Base-by-base conservation (phyloP, 2,329 filamentous ascomycete genomes). In the Bipolaris cookei region DNA sequence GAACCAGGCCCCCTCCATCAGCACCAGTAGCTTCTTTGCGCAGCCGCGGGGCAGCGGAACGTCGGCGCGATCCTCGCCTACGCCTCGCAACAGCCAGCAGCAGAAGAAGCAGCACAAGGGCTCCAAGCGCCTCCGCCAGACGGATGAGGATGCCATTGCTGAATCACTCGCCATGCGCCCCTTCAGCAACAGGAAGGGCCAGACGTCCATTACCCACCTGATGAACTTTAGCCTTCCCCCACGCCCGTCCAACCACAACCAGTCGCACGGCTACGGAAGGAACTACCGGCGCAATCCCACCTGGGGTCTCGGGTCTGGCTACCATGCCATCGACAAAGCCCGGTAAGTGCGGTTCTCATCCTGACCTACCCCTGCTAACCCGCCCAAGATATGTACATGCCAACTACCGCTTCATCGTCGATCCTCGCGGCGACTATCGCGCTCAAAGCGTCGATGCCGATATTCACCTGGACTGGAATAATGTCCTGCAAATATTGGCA, bases 351-450 rank as follows among this genome's bases (percentile, higher is more conserved):
- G 28, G 18, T 6, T 32, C n/a, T 43, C 32, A 16, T 3, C 13
- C n/a, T 6, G 1, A 20, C 51, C 21, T 35, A 7, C 10, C 42
- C n/a, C 10, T 14, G 42, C 59, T 67, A 38, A 65, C 49, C 32
- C 13, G 16, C 10, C 1, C 35, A 90, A 90, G 89, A 81, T 92
- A 91, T 66, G 88, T 99, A 14, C 93, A 99, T 76, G 92, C 95
- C 63, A 99, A 99, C 76, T 99, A 99, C 74, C 90, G 95, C 54
- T 99, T 99, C 75, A 90, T 99, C 57, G 93, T 99, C 49, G 88
- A 91, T 58, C 94, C 95, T 3, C 84, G 86, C 54, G 89, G 87
- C 56, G 86, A 89, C 69, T 99, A 98, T 74, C 84, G 86, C 58
- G 84, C 86, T 5, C 92, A 98, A 73, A 90, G 91, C 21, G 84